phyloP scores from a whole-genome alignment of 1,284 basidiomycete species.

The Ceratobasidium sp. region DNA sequence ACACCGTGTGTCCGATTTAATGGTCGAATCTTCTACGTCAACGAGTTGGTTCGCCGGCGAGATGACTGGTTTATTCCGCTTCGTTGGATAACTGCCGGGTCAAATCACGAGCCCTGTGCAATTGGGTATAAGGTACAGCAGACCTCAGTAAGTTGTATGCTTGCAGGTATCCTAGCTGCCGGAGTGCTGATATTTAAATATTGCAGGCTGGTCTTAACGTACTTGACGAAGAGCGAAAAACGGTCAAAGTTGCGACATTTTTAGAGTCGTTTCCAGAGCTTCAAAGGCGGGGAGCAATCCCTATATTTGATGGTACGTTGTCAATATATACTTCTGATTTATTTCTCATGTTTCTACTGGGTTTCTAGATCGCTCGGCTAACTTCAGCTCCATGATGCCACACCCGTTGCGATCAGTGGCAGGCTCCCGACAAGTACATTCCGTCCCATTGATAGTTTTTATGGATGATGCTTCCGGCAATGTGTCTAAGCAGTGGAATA shows the following conservation, averaged over 20 bases:
- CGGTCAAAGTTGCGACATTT: too few relatives aligned
- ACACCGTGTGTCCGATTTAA: neutral
- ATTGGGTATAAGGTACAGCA: neutral
- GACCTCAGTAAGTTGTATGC: neutral
- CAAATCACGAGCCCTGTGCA: neutral
- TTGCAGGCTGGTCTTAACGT: too few relatives aligned
- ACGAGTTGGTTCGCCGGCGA: neutral
- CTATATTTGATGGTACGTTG: too few relatives aligned
- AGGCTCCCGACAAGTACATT: slow-evolving; percentile 26
- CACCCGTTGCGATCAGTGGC: slow-evolving; percentile 21
- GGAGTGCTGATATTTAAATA: too few relatives aligned
- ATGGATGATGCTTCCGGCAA: slow-evolving; percentile 42
- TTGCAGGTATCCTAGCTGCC: too few relatives aligned
- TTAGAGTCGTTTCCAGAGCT: too few relatives aligned
- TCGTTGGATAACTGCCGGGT: neutral
- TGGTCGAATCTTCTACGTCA: neutral
- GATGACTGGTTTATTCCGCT: slow-evolving; percentile 17
- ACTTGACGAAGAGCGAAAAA: too few relatives aligned
- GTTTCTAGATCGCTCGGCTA: too few relatives aligned
- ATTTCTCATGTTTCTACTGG: too few relatives aligned
- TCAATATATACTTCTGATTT: too few relatives aligned
- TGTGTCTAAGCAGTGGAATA: slow-evolving; percentile 40
- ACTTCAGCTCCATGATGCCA: slow-evolving; percentile 11
- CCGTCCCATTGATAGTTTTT: slow-evolving; percentile 36
- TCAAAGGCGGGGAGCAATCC: too few relatives aligned